Base-by-base conservation (phyloP, 2,329 filamentous ascomycete genomes). In the Aspergillus sp. region DNA sequence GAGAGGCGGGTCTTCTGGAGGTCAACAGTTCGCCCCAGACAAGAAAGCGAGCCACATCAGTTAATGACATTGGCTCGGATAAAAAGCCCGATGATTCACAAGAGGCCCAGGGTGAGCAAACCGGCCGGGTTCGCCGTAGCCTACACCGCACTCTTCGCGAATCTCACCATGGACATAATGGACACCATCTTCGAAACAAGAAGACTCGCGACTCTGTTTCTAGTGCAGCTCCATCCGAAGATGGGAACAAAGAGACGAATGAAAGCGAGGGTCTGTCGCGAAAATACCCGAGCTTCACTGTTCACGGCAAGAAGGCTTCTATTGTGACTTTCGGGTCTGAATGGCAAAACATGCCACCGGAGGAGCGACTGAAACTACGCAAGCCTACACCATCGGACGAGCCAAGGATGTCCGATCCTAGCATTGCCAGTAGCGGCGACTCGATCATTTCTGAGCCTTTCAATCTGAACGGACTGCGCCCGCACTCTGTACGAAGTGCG, bases 241-340 rank as follows among this genome's bases (percentile, higher is more conserved):
- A 80, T 12, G 71, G 58, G 39, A 64, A 59, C n/a, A 27, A 7
- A 60, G 65, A 50, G 12, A 46, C 54, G n/a, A 45, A 47, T 57
- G 78, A 69, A 72, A 86, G 61, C 32, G 86, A 88, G 53, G 82
- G 86, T 8, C 75, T 98, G 9, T 75, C 86, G 6, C 82, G 93
- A 38, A 85, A 86, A 9, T 82, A 87, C 9, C 89, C 89, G 5
- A 95, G 88, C 57, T 98, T 98, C 65, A 95, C 93, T 4, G 84
- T 98, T 4, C 93, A 98, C 60, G 91, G 93, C 48, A 98, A 97
- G 73, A 97, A 98, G 67, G 93, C 93, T 3, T 95, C 90, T 1
- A 88, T 98, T 44, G 88, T 98, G 54, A 94, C 88, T n/a, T 94
- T 98, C 62, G 90, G 90, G 7, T 83, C 84, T n/a, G 91, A 95